A percentile compares a stretch with the other conserved stretches of the same genome.
Evolutionary conservation across 2,329 filamentous ascomycete species (phyloP).

Genomic region (Colletotrichum sp.): DNA sequence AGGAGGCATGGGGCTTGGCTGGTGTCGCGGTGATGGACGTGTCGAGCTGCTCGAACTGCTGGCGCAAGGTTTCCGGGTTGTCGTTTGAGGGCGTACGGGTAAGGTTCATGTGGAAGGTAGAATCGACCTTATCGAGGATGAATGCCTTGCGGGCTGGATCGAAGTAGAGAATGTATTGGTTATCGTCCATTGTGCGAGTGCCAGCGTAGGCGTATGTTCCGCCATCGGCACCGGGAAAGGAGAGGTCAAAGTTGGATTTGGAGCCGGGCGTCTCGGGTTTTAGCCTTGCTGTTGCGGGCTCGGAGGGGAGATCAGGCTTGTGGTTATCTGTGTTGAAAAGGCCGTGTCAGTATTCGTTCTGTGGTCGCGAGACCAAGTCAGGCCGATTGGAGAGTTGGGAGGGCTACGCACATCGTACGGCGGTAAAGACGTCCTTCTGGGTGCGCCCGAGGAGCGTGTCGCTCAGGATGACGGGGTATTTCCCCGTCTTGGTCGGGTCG

Average conservation of each 20-base stretch:
- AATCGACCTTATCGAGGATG: slow-evolving; percentile 80
- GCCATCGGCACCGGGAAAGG: slow-evolving; percentile 55
- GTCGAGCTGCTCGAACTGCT: slow-evolving; percentile 71
- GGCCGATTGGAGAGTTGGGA: neutral
- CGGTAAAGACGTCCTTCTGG: slow-evolving; percentile 63
- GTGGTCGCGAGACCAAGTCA: neutral
- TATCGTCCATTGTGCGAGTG: slow-evolving; percentile 58
- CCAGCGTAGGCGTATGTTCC: slow-evolving; percentile 67
- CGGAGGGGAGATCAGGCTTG: slow-evolving; percentile 58
- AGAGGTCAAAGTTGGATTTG: slow-evolving; percentile 60
- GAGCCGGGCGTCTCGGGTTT: slow-evolving; percentile 54
- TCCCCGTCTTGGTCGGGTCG: slow-evolving; percentile 64
- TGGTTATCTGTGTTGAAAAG: slow-evolving; percentile 60
- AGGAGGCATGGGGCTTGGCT: slow-evolving; percentile 25
- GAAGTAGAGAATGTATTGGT: slow-evolving; percentile 74
- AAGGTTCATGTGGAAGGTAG: slow-evolving; percentile 88
- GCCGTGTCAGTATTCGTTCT: neutral
- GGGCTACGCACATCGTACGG: slow-evolving; percentile 59
- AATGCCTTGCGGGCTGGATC: slow-evolving; percentile 77
- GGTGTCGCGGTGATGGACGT: slow-evolving; percentile 28
- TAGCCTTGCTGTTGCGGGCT: slow-evolving; percentile 54
- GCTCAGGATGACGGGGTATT: slow-evolving; percentile 69
- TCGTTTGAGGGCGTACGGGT: slow-evolving; percentile 70
- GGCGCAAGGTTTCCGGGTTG: slow-evolving; percentile 66
- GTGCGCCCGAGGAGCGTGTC: slow-evolving; percentile 63